These are phyloP conservation scores for Cladosporium velox DNA, from an alignment of 2,329 filamentous ascomycete species.

Conservation along the genomic window DNA sequence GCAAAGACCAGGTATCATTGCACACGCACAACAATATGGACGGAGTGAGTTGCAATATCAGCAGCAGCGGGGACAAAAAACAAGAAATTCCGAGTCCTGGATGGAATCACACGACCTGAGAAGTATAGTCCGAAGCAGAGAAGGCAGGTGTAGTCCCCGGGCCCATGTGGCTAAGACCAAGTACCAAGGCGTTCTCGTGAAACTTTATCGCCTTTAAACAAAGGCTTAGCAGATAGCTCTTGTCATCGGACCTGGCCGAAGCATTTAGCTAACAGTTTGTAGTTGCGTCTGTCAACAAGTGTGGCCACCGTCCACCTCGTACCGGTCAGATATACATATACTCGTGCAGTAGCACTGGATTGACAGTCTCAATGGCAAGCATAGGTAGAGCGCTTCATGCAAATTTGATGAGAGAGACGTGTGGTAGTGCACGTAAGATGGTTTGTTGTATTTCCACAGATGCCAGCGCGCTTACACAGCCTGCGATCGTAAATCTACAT, in stretches of 20 bases:
- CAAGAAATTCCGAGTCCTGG: too few species aligned
- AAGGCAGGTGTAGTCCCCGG: not conserved
- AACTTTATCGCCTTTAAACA: not conserved
- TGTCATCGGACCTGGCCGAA: not conserved
- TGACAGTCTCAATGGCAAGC: not conserved
- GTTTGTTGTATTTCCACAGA: not conserved
- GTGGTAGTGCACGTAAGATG: not conserved
- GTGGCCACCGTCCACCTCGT: too few species aligned
- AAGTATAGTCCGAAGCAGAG: not conserved
- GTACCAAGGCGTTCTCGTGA: not conserved
- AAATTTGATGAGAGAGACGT: not conserved
- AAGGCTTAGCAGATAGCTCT: not conserved
- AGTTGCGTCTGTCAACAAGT: too few species aligned
- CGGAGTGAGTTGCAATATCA: not conserved
- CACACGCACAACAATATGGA: not conserved
- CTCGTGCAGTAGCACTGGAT: not conserved
- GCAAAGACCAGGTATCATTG: not conserved
- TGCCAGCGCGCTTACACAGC: not conserved
- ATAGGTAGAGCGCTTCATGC: not conserved
- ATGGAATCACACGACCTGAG: not conserved
- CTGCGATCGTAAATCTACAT: not conserved
- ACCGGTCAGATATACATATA: not conserved
- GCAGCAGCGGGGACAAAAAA: not conserved
- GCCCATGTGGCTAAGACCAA: not conserved
- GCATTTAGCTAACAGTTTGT: not conserved